A percentile compares a stretch with the other conserved stretches of the same genome.
These are phyloP conservation scores for Dactylellina haptotyla DNA, from an alignment of 2,329 filamentous ascomycete species.

Conservation along the genomic window DNA sequence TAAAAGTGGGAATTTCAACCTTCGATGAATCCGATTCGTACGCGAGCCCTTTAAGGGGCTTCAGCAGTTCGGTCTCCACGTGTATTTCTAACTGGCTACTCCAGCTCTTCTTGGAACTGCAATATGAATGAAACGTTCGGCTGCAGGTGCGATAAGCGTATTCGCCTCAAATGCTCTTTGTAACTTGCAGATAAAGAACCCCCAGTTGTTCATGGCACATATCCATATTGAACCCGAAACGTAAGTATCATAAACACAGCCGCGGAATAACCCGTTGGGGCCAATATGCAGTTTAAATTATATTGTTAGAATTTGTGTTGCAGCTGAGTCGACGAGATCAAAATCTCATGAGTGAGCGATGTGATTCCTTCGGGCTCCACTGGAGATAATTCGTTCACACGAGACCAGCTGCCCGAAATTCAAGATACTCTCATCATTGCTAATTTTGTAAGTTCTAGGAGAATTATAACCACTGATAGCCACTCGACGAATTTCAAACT, in stretches of 20 bases:
- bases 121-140: background rate
- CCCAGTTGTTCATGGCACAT: too few relatives aligned
- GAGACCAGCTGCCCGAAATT: background rate
- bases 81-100: background rate
- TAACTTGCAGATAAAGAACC: too few relatives aligned
- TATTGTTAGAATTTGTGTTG: background rate
- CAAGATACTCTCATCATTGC: conserved; percentile 5
- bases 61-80: background rate
- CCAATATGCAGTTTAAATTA: too few relatives aligned
- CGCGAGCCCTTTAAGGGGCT: too few relatives aligned
- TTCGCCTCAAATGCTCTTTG: too few relatives aligned
- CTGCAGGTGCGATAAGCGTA: background rate
- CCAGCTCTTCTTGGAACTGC: background rate
- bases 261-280: too few relatives aligned
- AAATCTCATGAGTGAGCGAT: background rate
- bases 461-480: conserved; percentile 14
- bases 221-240: too few relatives aligned
- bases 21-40: too few relatives aligned
- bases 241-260: too few relatives aligned
- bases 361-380: conserved; percentile 1
- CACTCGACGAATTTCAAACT: conserved; percentile 19
- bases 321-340: background rate
- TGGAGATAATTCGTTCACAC: background rate
- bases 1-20: too few relatives aligned
- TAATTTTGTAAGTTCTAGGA: background rate